A percentile compares a stretch with the other conserved stretches of the same genome.
These are phyloP conservation scores for Hysterium pulicare DNA, from an alignment of 2,329 filamentous ascomycete genomes.

Conservation along the genomic window DNA sequence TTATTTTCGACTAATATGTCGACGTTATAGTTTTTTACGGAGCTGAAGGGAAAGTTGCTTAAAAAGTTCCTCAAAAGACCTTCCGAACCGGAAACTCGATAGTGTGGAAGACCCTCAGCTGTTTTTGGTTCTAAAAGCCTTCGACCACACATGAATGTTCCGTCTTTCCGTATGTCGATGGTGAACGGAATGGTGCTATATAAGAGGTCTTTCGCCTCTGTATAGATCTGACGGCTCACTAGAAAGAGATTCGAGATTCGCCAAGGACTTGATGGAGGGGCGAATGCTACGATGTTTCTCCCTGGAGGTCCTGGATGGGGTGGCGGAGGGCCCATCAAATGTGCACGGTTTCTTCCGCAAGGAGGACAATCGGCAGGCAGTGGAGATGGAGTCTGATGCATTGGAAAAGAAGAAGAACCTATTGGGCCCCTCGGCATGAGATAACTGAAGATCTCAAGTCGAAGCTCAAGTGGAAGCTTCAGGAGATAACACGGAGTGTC, in stretches of 20 bases:
- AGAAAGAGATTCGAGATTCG: constrained; percentile 16
- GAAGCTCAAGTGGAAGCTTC: constrained; percentile 29
- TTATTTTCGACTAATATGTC: constrained; percentile 30
- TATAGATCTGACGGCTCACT: constrained; percentile 23
- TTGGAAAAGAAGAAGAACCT: too few species aligned
- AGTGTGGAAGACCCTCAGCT: constrained; percentile 23
- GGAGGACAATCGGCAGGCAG: too few species aligned
- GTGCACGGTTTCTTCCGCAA: too few species aligned
- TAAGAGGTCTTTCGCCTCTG: constrained; percentile 26
- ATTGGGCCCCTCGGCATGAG: constrained; percentile 24
- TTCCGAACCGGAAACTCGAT: constrained; percentile 14
- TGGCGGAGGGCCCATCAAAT: too few species aligned
- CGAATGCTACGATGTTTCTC: too few species aligned
- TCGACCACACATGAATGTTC: constrained; percentile 31
- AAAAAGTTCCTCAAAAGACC: constrained; percentile 21
- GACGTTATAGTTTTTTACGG: constrained; percentile 32
- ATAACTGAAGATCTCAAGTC: constrained; percentile 29
- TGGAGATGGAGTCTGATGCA: too few species aligned
- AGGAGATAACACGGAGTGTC: constrained; percentile 30
- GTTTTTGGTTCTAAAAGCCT: constrained; percentile 26
- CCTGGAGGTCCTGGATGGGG: too few species aligned
- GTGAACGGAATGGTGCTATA: constrained; percentile 28
- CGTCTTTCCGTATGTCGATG: constrained; percentile 29
- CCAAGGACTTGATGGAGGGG: too few species aligned
- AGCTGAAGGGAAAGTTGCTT: constrained; percentile 22